Conservation (phyloP, 352 stramenopile species). For the Elongisporangium senticosum region DNA sequence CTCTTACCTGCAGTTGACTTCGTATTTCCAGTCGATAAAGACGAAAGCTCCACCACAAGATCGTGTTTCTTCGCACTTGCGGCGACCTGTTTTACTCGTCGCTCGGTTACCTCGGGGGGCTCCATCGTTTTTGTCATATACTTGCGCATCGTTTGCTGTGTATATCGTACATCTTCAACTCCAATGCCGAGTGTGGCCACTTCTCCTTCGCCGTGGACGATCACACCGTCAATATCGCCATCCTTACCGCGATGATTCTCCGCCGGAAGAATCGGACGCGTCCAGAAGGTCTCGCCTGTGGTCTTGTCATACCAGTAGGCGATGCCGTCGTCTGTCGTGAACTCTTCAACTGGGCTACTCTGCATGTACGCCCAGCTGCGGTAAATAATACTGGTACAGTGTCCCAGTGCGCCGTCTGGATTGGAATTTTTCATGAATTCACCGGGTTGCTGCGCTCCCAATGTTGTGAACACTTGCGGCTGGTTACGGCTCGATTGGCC, state of each 20-base stretch:
- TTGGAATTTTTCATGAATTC: constrained; percentile 91
- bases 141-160: constrained; percentile 69
- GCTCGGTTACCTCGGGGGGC: constrained; percentile 49
- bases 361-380: constrained; percentile 92
- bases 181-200: constrained; percentile 66
- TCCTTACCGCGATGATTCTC: constrained; percentile 76
- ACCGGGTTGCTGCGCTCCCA: constrained; percentile 86
- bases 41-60: constrained; percentile 34
- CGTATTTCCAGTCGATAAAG: not conserved
- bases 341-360: constrained; percentile 81
- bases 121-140: constrained; percentile 88
- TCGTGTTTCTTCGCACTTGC: constrained; percentile 63
- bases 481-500: constrained; percentile 87
- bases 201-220: constrained; percentile 69
- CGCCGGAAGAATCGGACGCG: constrained; percentile 71
- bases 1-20: not conserved
- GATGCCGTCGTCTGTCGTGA: constrained; percentile 86
- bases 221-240: constrained; percentile 73
- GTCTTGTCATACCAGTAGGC: constrained; percentile 87
- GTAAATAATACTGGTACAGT: constrained; percentile 85
- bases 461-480: constrained; percentile 86
- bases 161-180: constrained; percentile 48
- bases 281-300: constrained; percentile 89
- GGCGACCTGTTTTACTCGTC: constrained; percentile 40
- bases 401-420: constrained; percentile 59